Conservation (phyloP, 768 basidiomycete species). For the Phaeotremella fagi region DNA sequence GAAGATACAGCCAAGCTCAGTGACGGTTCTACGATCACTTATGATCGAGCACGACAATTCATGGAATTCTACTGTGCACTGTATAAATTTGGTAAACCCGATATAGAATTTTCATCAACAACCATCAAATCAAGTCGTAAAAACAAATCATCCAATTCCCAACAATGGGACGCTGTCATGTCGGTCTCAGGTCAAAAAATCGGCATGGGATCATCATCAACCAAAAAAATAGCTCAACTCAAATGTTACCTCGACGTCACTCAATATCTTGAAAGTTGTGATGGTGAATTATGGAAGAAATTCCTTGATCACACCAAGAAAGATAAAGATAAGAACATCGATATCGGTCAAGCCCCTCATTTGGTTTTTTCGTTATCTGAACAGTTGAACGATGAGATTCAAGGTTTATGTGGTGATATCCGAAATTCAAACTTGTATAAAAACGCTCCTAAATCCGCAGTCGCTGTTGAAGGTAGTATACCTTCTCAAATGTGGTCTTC, state of each 20-base stretch:
- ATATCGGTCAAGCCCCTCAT: slow-evolving; percentile 66
- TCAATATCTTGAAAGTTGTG: slow-evolving; percentile 78
- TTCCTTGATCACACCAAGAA: slow-evolving; percentile 60
- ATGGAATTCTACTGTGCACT: slow-evolving; percentile 91
- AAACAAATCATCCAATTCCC: neutral
- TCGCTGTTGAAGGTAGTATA: slow-evolving; percentile 8
- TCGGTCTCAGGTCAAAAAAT: slow-evolving; percentile 67
- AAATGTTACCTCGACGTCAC: slow-evolving; percentile 82
- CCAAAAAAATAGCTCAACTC: slow-evolving; percentile 67
- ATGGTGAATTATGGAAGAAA: slow-evolving; percentile 69
- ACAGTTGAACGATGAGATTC: slow-evolving; percentile 63
- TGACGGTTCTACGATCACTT: slow-evolving; percentile 61
- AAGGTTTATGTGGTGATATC: slow-evolving; percentile 65
- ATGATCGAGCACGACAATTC: slow-evolving; percentile 75
- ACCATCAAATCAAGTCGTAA: slow-evolving; percentile 22
- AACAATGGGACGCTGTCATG: slow-evolving; percentile 37
- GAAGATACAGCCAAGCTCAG: slow-evolving; percentile 52
- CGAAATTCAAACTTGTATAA: slow-evolving; percentile 61
- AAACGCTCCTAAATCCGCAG: slow-evolving; percentile 48
- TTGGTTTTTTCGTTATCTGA: slow-evolving; percentile 64
- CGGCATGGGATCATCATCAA: slow-evolving; percentile 65
- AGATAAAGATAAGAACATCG: slow-evolving; percentile 54
- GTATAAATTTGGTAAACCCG: slow-evolving; percentile 69
- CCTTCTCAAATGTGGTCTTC: slow-evolving; percentile 16
- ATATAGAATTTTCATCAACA: slow-evolving; percentile 57